Evolutionary conservation across 768 basidiomycete genomes (phyloP), one percentile per base, ranked within the genome.

Genomic region (Infundibulicybe gibba): DNA sequence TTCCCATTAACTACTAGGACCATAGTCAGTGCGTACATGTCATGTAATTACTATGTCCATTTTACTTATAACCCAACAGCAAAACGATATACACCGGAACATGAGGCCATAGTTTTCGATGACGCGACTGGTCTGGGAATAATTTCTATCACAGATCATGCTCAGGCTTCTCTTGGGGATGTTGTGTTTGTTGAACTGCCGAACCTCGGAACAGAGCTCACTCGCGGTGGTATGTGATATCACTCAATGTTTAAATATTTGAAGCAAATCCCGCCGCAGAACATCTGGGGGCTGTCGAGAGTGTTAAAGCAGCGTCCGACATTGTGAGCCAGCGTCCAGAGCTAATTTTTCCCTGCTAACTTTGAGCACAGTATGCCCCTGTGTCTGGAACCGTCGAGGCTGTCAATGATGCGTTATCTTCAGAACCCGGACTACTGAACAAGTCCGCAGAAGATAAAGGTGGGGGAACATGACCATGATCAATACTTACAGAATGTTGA

Each of bases 181-280:
- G 92, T 98, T 43, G 97, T 98, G 40, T 99, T 90, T 68, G 94
- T 98, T 41, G 97, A 98, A 64, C 77, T 99, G 41, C 90, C 91
- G 1, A 55, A 61, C 9, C 60, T 76, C 8, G 93, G 87, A 4
- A 71, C 76, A 0, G 62, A 77, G 48, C 70, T 97, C 45, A 60
- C 61, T 6, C 72, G 87, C 65, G 90, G 88, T 55, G 90, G 94
- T 94, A 55, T 57, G 92, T 56, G 37, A 12, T 32, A 17, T 14
- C 13, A 37, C 47, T 52, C 20, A 16, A 20, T 16, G 45, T 41
- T 40, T 42, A 20, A 13, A 21, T 43, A 12, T 13, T 40, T 20
- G 37, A 35, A 15, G 11, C 16, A 41, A 30, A 17, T 40, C 49
- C 31, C 32, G 41, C 40, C 47, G 4, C 50, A 94, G 94, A 88